These are phyloP conservation scores for Cajanus cajan DNA, from an alignment of 306 rosid genomes.

Conservation along the genomic window DNA sequence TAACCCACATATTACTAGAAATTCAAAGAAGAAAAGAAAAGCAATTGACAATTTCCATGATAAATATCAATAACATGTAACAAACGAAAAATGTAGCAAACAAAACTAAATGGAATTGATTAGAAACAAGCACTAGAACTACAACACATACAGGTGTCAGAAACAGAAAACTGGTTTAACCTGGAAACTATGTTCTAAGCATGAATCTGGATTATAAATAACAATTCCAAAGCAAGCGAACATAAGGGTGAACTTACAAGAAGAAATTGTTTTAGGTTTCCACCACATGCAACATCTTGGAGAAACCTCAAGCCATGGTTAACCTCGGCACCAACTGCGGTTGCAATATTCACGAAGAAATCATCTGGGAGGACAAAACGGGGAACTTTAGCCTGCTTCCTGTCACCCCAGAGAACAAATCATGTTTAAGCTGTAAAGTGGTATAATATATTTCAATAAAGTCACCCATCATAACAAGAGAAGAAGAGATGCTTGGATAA, in stretches of 20 bases:
- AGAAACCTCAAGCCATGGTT: conserved; percentile 62
- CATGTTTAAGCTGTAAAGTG: background rate
- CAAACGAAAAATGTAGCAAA: conserved; percentile 16
- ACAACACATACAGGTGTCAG: background rate
- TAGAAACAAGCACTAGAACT: background rate
- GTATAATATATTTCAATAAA: background rate
- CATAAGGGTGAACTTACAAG: conserved; percentile 43
- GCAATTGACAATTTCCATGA: background rate
- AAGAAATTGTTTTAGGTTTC: conserved; percentile 72
- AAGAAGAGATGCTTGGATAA: conserved; percentile 32
- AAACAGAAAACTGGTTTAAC: conserved; percentile 9
- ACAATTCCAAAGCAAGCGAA: conserved; percentile 18
- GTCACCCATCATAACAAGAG: conserved; percentile 21
- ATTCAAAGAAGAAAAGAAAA: background rate
- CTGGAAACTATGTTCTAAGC: conserved; percentile 2
- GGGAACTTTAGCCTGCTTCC: conserved; percentile 61
- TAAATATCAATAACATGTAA: background rate
- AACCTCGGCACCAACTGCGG: conserved; percentile 53
- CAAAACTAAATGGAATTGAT: background rate
- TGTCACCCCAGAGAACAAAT: conserved; percentile 38
- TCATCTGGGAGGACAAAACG: conserved; percentile 72
- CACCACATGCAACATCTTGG: conserved; percentile 83
- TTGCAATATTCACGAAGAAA: conserved; percentile 60
- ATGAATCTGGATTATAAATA: conserved; percentile 3
- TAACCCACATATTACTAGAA: background rate